Conservation (phyloP, 2,329 filamentous ascomycete species). For the Xylogone sp. region DNA sequence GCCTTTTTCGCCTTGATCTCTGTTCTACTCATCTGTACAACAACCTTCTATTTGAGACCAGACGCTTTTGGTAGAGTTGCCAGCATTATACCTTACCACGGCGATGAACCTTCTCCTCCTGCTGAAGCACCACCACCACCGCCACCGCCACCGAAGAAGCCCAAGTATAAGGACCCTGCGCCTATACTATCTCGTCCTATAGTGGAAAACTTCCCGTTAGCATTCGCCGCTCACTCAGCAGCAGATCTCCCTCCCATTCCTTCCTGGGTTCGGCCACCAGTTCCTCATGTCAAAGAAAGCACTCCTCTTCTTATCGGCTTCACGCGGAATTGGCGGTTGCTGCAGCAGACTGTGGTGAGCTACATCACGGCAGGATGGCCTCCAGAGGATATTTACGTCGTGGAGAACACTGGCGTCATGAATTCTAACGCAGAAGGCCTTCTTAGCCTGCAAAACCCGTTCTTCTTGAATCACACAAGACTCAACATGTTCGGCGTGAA, state of each 20-base stretch:
- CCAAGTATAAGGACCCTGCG: not conserved
- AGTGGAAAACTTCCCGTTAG: conserved; percentile 23
- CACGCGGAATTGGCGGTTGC: conserved; percentile 50
- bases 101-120: no score
- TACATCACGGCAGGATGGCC: conserved; percentile 60
- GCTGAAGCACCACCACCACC: not conserved
- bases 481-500: conserved; percentile 49
- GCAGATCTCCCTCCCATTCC: conserved; percentile 37
- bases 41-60: no score
- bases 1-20: no score
- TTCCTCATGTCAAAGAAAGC: conserved; percentile 33
- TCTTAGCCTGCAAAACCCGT: conserved; percentile 51
- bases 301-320: conserved; percentile 58
- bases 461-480: conserved; percentile 49
- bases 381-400: conserved; percentile 49
- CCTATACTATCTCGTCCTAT: conserved; percentile 11
- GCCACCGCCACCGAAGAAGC: not conserved
- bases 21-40: no score
- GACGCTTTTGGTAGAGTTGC: no score
- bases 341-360: conserved; percentile 51
- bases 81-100: no score
- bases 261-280: conserved; percentile 40
- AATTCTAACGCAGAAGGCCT: conserved; percentile 44
- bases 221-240: conserved; percentile 15
- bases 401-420: conserved; percentile 57